phyloP scores from a whole-genome alignment of 164 flowering plant species.

The Vitis amurensis region DNA sequence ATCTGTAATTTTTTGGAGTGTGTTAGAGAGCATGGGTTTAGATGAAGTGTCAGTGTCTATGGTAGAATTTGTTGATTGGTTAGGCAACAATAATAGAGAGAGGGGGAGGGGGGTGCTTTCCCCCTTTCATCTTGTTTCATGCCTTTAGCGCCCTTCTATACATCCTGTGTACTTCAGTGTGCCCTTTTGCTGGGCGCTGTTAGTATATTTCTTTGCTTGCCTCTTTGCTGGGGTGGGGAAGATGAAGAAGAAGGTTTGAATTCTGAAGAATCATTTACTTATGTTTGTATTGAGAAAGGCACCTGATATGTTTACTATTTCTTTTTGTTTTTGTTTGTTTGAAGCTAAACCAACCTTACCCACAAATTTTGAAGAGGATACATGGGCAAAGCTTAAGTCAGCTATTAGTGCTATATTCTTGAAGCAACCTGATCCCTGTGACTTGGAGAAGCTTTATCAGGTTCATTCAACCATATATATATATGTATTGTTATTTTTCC shows the following conservation, averaged over 20 bases:
- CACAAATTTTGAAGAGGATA: slow-evolving; percentile 86
- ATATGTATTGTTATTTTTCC: slow-evolving; percentile 1
- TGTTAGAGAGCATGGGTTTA: no score
- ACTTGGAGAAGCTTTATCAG: slow-evolving; percentile 89
- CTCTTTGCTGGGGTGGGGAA: no score
- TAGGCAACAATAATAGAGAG: no score
- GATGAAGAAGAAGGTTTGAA: not conserved
- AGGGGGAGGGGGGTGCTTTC: no score
- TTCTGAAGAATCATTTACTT: not conserved
- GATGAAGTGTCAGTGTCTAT: no score
- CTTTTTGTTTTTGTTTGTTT: slow-evolving; percentile 16
- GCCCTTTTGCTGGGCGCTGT: no score
- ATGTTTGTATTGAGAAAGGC: not conserved
- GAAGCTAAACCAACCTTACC: slow-evolving; percentile 87
- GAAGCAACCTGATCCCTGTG: slow-evolving; percentile 85
- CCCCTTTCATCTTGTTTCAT: no score
- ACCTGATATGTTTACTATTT: not conserved
- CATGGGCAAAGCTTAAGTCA: slow-evolving; percentile 88
- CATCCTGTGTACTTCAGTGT: no score
- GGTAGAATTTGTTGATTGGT: no score
- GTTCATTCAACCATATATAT: slow-evolving; percentile 20
- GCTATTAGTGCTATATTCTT: slow-evolving; percentile 91
- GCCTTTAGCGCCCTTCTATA: no score
- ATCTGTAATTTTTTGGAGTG: no score
- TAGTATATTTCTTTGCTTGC: no score